Conservation (phyloP, 202 grass and related monocot species). For the Zizania palustris region DNA sequence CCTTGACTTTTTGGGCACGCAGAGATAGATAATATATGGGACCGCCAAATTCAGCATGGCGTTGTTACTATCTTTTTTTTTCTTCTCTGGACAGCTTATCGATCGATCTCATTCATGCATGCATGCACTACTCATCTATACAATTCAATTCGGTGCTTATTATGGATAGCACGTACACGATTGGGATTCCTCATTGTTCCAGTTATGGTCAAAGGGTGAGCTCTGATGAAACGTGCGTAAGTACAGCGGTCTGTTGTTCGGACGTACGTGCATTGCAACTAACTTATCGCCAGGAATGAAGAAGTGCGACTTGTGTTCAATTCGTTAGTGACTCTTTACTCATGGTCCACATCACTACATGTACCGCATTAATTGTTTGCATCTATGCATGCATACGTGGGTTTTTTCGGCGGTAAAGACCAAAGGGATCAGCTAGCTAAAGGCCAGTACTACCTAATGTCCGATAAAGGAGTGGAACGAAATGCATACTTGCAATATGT, state of each 20-base stretch:
- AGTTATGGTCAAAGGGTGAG: constrained; percentile 17
- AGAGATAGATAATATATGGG: not conserved
- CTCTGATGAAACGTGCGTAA: too few relatives aligned
- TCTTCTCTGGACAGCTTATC: not conserved
- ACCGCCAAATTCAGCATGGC: not conserved
- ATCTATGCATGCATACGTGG: too few relatives aligned
- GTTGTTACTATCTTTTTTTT: not conserved
- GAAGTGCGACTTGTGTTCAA: not conserved
- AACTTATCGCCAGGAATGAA: not conserved
- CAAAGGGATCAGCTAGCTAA: too few relatives aligned
- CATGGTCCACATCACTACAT: too few relatives aligned
- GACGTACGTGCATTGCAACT: not conserved
- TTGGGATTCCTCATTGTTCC: not conserved
- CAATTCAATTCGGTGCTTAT: not conserved
- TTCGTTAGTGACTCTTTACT: not conserved
- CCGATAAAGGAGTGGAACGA: not conserved
- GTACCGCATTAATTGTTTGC: too few relatives aligned
- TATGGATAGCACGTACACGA: constrained; percentile 24
- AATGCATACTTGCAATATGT: not conserved
- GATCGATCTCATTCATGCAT: not conserved
- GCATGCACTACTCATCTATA: not conserved
- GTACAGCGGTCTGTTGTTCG: not conserved
- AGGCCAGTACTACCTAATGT: too few relatives aligned
- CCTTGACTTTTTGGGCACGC: not conserved
- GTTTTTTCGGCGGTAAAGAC: too few relatives aligned